Conservation (phyloP, 306 rosid genomes). For the Hippophae tibetana region DNA sequence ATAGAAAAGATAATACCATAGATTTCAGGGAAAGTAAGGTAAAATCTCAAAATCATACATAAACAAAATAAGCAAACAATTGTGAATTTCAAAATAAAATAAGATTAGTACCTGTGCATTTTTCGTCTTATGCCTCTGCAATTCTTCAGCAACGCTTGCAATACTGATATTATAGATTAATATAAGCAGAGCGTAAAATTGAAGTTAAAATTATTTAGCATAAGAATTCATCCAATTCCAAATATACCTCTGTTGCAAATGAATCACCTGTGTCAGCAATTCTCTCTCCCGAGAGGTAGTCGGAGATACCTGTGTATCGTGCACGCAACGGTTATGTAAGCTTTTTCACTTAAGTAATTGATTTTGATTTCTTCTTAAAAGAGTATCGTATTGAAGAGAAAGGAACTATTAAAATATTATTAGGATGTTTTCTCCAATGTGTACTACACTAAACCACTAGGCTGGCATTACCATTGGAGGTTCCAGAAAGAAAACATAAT, state of each 20-base stretch:
- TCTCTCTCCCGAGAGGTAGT: slow-evolving; percentile 57
- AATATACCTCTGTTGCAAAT: slow-evolving; percentile 71
- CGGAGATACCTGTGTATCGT: slow-evolving; percentile 41
- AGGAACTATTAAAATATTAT: neutral
- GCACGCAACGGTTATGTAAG: neutral
- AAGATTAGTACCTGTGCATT: slow-evolving; percentile 53
- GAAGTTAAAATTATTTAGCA: slow-evolving; percentile 5
- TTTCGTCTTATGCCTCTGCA: slow-evolving; percentile 75
- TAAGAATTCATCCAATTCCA: slow-evolving; percentile 17
- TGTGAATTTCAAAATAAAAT: neutral
- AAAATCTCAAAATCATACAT: neutral
- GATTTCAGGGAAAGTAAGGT: too few species aligned
- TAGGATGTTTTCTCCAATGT: neutral
- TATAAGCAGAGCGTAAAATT: slow-evolving; percentile 14
- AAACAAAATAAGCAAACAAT: neutral
- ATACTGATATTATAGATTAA: slow-evolving; percentile 41
- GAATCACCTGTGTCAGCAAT: slow-evolving; percentile 47
- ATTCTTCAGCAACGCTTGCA: slow-evolving; percentile 56
- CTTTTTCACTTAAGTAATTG: neutral
- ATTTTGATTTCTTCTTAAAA: neutral
- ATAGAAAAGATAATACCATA: too few species aligned
- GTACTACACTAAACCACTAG: neutral
- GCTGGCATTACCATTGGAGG: neutral
- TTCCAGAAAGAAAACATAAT: neutral
- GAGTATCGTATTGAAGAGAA: neutral